A percentile compares a stretch with the other conserved stretches of the same genome.
phyloP scores from a whole-genome alignment of 148 eudicot genomes.

The Diospyros lotus region DNA sequence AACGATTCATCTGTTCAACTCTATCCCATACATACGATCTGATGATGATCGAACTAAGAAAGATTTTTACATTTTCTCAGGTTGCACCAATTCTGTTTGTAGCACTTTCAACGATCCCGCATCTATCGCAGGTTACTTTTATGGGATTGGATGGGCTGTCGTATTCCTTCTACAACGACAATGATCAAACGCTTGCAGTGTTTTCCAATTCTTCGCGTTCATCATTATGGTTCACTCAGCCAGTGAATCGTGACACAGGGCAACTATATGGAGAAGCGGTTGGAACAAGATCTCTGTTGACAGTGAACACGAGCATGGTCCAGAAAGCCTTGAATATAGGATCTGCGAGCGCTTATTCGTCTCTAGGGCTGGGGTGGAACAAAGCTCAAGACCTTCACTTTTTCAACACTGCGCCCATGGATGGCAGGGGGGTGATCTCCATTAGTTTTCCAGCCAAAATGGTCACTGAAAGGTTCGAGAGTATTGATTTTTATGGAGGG shows the following conservation, averaged over 20 bases:
- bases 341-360: conserved; percentile 29
- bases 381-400: conserved; percentile 16
- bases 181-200: conserved; percentile 29
- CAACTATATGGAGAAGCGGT: conserved; percentile 34
- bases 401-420: conserved; percentile 29
- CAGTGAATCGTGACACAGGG: conserved; percentile 39
- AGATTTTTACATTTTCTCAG: conserved; percentile 29
- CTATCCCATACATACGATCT: too few species aligned
- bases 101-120: conserved; percentile 49
- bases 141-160: conserved; percentile 47
- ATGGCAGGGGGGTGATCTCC: conserved; percentile 36
- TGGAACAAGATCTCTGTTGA: conserved; percentile 6
- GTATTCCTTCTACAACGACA: conserved; percentile 42
- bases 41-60: too few species aligned
- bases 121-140: conserved; percentile 47
- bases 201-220: conserved; percentile 45
- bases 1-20: conserved; percentile 20
- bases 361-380: conserved; percentile 32
- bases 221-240: conserved; percentile 43
- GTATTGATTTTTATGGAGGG: conserved; percentile 24
- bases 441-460: conserved; percentile 38
- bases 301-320: conserved; percentile 27
- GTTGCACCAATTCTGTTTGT: conserved; percentile 55
- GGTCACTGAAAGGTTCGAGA: conserved; percentile 23
- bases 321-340: conserved; percentile 26